Base-by-base conservation (phyloP, 2,329 filamentous ascomycete genomes). In the Calonectria hongkongensis region DNA sequence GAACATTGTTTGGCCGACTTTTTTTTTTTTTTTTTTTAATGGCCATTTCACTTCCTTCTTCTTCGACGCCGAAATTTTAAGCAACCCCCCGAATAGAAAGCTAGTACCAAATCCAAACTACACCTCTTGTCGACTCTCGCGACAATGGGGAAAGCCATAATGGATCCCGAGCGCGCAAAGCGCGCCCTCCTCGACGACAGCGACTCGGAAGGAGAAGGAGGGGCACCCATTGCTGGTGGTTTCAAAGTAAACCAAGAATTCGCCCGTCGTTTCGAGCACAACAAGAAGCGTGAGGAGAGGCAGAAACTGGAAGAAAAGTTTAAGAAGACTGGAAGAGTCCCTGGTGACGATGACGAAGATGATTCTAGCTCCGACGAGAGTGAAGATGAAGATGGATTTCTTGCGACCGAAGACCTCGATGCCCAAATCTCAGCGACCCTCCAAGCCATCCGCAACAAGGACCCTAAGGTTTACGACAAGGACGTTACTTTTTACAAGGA, bases 201-300 rank as follows among this genome's bases (percentile, higher is more conserved):
- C 79, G 88, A 88, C 68, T 87, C 87, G 18, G 87, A 89, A 66
- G 84, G 84, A 13, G 85, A 87, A 75, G 86, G 86, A 78, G 84
- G 83, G 63, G 82, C 82, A 25, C 76, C 79, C 15, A 78, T 88
- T 69, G 83, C 83, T 50, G 82, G 84, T 50, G 87, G 87, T 69
- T 90, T 98, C 83, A 95, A 94, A 82, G 93, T 99, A 84, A 98
- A 99, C 84, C 89, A 95, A 82, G 95, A 97, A 66, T 99, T 93
- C 83, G 97, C 97, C 51, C 92, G 91, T 78, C 90, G 95, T 48
- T 98, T 98, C 79, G 97, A 99, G 84, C 90, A 98, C 86, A 99
- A 99, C 86, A 98, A 98, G 87, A 98, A 98, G 87, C 91, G 96
- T 71, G 96, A 98, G 82, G 97, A 99, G 83, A 87, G 92, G 75